Base-by-base conservation (phyloP, 768 basidiomycete genomes). In the Tylopilus vinaceipallidus region DNA sequence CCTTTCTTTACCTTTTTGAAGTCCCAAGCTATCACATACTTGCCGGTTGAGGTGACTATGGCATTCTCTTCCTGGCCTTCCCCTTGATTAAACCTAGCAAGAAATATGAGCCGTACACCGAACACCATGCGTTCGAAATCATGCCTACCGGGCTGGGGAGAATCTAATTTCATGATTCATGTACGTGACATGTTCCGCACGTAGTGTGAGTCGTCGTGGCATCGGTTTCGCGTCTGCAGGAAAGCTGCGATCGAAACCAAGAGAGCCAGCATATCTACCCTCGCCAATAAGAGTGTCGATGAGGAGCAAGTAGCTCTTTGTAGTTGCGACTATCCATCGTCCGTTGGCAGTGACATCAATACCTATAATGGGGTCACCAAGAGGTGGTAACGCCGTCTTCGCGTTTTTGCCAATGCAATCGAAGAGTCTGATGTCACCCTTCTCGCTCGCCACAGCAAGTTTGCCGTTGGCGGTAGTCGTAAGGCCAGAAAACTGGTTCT, bases 351-450 rank as follows among this genome's bases (percentile, higher is more conserved):
- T 93, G 11, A 91, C 91, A 71, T 99, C 97, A 44, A 99, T 80
- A 30, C 97, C 97, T 43, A 91, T 69, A 60, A 99, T 98, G 38
- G 95, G 91, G 70, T 97, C 94, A 13, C 97, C 97, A 17, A 98
- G 76, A 37, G 94, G 90, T 29, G 95, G 94, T 30, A 99, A 73
- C 12, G 95, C 93, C 11, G 97, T 99, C 82, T 99, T 99, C 24
- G 97, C 97, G 63, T 92, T 98, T 80, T 98, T 99, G 37, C 97
- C 97, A 56, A 99, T 88, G 40, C 86, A 78, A 70, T 99, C 97
- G 58, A 94, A 99, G 47, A 99, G 74, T 33, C 95, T 78, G 57
- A 99, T 89, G 64, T 98, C 97, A 47, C 97, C 97, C 74, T 98
- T 99, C 67, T 91, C 88, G 59, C 91, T 94, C 30, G 91, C 94